Evolutionary conservation across 2,329 filamentous ascomycete genomes (phyloP).

Genomic region (Penicillium hesseltinei): DNA sequence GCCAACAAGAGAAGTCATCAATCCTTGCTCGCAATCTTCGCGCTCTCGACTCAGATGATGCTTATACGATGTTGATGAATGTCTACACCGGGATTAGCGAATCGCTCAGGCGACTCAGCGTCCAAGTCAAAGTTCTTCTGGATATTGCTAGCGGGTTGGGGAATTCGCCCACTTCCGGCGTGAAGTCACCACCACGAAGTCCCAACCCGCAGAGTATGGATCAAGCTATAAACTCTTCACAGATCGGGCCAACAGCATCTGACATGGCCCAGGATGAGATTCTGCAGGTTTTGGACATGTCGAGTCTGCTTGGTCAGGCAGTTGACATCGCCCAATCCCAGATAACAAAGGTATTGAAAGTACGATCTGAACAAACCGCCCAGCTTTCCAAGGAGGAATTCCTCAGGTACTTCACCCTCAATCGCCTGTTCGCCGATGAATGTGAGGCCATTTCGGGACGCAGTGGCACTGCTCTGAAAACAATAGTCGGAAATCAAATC

Average conservation of each 20-base stretch:
- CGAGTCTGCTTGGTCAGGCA: constrained; percentile 63
- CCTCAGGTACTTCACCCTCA: constrained; percentile 61
- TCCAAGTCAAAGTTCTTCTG: constrained; percentile 90
- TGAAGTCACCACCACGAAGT: constrained; percentile 51
- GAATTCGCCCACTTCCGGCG: constrained; percentile 38
- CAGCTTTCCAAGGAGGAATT: constrained; percentile 57
- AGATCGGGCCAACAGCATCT: constrained; percentile 27
- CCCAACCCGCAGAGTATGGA: constrained; percentile 47
- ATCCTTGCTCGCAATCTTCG: constrained; percentile 85
- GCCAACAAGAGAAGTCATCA: constrained; percentile 84
- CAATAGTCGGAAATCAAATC: constrained; percentile 62
- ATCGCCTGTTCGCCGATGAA: constrained; percentile 64
- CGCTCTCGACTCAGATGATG: constrained; percentile 76
- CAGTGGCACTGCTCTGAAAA: constrained; percentile 59
- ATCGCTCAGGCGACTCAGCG: constrained; percentile 77
- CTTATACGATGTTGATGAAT: constrained; percentile 75
- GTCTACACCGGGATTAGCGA: constrained; percentile 89
- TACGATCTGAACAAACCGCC: constrained; percentile 60
- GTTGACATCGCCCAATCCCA: constrained; percentile 65
- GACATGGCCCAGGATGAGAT: constrained; percentile 56
- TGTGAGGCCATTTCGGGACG: constrained; percentile 65
- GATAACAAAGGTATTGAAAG: constrained; percentile 62
- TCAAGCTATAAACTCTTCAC: constrained; percentile 33
- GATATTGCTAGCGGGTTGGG: constrained; percentile 74
- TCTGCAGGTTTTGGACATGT: constrained; percentile 63